These are phyloP conservation scores for Irpex rosettiformis DNA, from an alignment of 1,284 basidiomycete genomes.

Conservation along the genomic window DNA sequence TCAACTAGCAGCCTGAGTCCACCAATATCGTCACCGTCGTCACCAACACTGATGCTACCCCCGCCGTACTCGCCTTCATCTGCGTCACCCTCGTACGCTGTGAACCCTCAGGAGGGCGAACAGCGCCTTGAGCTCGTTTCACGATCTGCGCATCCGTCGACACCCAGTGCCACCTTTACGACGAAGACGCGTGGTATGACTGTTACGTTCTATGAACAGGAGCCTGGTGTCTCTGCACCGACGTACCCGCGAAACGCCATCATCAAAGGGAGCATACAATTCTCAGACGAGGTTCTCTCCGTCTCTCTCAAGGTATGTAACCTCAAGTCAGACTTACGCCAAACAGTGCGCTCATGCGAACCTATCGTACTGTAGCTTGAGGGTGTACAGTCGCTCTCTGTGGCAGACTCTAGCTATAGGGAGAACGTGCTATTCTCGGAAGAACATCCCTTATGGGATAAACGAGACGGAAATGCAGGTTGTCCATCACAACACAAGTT, in stretches of 20 bases:
- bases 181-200: slow-evolving; percentile 15
- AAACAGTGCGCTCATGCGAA: neutral
- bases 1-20: neutral
- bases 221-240: slow-evolving; percentile 17
- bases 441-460: slow-evolving; percentile 37
- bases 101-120: slow-evolving; percentile 23
- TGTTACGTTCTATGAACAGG: slow-evolving; percentile 23
- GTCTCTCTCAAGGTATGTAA: slow-evolving; percentile 21
- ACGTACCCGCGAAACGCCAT: slow-evolving; percentile 19
- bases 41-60: slow-evolving; percentile 3
- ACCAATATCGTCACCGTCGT: slow-evolving; percentile 25
- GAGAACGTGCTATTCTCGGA: slow-evolving; percentile 3
- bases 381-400: slow-evolving; percentile 42
- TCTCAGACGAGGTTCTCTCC: slow-evolving; percentile 15
- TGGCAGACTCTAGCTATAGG: slow-evolving; percentile 34
- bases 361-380: slow-evolving; percentile 38
- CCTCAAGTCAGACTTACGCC: neutral
- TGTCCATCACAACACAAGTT: slow-evolving; percentile 51
- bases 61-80: slow-evolving; percentile 27
- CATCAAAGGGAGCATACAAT: slow-evolving; percentile 20
- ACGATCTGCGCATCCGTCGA: slow-evolving; percentile 14
- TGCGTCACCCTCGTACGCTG: slow-evolving; percentile 25
- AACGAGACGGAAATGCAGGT: slow-evolving; percentile 14
- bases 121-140: slow-evolving; percentile 24
- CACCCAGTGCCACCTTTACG: slow-evolving; percentile 8